Evolutionary conservation across 768 basidiomycete genomes (phyloP).

Genomic region (Kwoniella dejecticola): DNA sequence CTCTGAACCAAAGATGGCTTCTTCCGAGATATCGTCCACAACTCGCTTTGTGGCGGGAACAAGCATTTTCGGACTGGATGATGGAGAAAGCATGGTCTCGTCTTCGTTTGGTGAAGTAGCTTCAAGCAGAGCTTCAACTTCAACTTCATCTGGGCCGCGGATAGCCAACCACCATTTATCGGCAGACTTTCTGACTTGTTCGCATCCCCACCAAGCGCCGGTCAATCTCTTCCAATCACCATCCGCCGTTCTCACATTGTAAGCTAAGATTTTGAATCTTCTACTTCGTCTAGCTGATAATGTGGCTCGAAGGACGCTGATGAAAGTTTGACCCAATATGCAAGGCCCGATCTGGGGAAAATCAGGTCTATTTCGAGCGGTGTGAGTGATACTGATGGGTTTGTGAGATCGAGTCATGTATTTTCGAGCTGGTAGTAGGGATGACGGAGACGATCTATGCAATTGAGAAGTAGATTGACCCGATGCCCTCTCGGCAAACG

Average conservation of each 20-base stretch:
- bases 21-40: not conserved
- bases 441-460: constrained; percentile 22
- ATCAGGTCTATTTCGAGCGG: constrained; percentile 4
- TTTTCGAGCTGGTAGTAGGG: constrained; percentile 13
- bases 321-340: constrained; percentile 11
- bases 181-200: constrained; percentile 3
- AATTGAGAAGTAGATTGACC: constrained; percentile 25
- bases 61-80: not conserved
- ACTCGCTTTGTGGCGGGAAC: not conserved
- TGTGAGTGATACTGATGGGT: constrained; percentile 7
- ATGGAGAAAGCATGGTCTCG: constrained; percentile 16
- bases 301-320: constrained; percentile 5
- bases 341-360: constrained; percentile 2
- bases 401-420: constrained; percentile 13
- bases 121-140: constrained; percentile 12
- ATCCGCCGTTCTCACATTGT: constrained; percentile 4
- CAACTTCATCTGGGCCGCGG: constrained; percentile 18
- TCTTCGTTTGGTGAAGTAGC: not conserved
- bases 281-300: not conserved
- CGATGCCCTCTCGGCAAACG: constrained; percentile 5
- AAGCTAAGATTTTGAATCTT: not conserved
- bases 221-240: constrained; percentile 19
- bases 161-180: constrained; percentile 23
- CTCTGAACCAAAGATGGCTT: constrained; percentile 8
- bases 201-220: constrained; percentile 21